Conservation (phyloP, 768 basidiomycete genomes). For the Lentinula boryana region DNA sequence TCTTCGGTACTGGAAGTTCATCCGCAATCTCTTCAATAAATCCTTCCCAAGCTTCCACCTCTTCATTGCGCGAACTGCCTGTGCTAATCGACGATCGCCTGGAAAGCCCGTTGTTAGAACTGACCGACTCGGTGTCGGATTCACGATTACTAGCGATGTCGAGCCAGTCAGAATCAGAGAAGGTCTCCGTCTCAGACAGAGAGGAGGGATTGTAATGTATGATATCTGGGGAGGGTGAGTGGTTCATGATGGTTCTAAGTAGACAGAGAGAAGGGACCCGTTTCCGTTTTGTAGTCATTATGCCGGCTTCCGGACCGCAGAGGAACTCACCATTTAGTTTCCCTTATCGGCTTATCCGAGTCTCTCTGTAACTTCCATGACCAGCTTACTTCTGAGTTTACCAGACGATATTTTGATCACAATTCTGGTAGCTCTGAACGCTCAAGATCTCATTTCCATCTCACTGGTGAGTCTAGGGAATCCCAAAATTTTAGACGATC, state of each 20-base stretch:
- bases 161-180: constrained; percentile 83
- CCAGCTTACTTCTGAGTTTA: constrained; percentile 22
- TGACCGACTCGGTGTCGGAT: constrained; percentile 63
- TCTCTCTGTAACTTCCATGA: constrained; percentile 2
- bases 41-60: constrained; percentile 76
- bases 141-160: constrained; percentile 67
- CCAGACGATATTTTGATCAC: constrained; percentile 40
- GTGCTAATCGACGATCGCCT: constrained; percentile 65
- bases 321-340: not conserved
- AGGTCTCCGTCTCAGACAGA: constrained; percentile 57
- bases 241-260: constrained; percentile 26
- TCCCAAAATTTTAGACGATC: not conserved
- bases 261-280: constrained; percentile 15
- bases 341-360: not conserved
- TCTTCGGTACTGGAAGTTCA: constrained; percentile 14
- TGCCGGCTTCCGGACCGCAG: not conserved
- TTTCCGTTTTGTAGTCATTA: constrained; percentile 6
- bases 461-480: constrained; percentile 34
- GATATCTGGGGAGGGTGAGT: constrained; percentile 13
- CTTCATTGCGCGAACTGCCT: constrained; percentile 61
- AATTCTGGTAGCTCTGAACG: constrained; percentile 24
- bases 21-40: constrained; percentile 59
- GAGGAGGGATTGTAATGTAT: constrained; percentile 32
- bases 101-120: constrained; percentile 57
- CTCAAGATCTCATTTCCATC: constrained; percentile 39